Conservation (phyloP, 495 filamentous ascomycete genomes). For the Hypoxylon rickii region DNA sequence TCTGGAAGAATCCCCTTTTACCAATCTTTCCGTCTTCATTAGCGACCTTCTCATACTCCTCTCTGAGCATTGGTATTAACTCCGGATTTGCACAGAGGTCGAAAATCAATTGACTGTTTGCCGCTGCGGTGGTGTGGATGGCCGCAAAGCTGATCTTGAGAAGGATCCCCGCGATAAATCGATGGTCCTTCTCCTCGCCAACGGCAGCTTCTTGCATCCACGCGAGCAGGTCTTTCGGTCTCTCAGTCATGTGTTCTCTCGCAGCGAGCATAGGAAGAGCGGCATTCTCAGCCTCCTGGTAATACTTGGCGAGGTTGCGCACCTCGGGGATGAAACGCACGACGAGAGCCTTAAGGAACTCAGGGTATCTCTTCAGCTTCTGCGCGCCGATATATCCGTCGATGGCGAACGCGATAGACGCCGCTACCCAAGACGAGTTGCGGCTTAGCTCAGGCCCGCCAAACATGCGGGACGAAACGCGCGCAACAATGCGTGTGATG, state of each 20-base stretch:
- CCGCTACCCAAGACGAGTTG: conserved; percentile 9
- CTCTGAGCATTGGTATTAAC: conserved; percentile 44
- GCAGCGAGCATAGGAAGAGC: conserved; percentile 9
- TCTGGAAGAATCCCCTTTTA: conserved; percentile 28
- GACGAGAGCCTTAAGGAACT: neutral
- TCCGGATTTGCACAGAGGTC: conserved; percentile 51
- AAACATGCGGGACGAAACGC: conserved; percentile 20
- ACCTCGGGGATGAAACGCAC: conserved; percentile 5
- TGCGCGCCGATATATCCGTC: conserved; percentile 18
- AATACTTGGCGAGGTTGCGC: conserved; percentile 8
- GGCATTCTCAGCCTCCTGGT: conserved; percentile 7
- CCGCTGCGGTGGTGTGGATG: conserved; percentile 44
- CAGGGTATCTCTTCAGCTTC: conserved; percentile 13
- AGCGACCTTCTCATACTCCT: conserved; percentile 44
- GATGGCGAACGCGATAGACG: conserved; percentile 14
- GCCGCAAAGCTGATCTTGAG: conserved; percentile 37
- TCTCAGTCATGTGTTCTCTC: conserved; percentile 4
- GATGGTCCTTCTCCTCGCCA: conserved; percentile 7
- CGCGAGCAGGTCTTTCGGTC: conserved; percentile 14
- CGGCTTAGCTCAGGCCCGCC: conserved; percentile 9
- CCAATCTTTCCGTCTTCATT: conserved; percentile 36
- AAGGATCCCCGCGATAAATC: conserved; percentile 25
- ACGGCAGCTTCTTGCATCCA: conserved; percentile 13
- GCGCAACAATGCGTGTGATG: conserved; percentile 16
- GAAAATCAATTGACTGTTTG: conserved; percentile 31